Evolutionary conservation across 768 basidiomycete species (phyloP), one percentile per base, ranked within the genome.

Genomic region (Tulasnella sp.): DNA sequence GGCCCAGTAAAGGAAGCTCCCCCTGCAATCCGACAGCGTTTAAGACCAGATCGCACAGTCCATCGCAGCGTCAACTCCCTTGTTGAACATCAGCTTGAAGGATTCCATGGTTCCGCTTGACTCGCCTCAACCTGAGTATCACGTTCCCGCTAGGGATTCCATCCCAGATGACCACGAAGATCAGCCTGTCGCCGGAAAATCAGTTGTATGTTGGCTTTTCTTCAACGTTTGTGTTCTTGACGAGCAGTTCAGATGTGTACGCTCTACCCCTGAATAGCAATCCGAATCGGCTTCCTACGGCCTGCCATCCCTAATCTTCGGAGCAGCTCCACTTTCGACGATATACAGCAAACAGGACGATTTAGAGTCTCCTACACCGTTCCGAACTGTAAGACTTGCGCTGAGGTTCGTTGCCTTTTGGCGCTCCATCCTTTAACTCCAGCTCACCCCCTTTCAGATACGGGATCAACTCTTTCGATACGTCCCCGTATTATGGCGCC

Each of bases 391-490:
- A 37, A 86, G 93, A 61, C 88, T 94, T 44, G 93, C 93, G 11
- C 86, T 95, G 61, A 87, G 92, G 94, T 94, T 84, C 51, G 86
- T 81, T 18, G 57, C 32, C 39, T 48, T 23, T n/a, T 37, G 44
- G 23, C 26, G 35, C 20, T 39, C 74, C 61, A n/a, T 55, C 29
- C 74, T 40, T 29, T 39, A 51, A 26, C 7, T 75, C 74, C 73
- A n/a, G 3, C 74, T 23, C 29, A 57, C 15, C 32, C 35, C 42
- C 57, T 23, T 29, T 51, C 48, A 94, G 94, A 57, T 95, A 94
- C 84, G 94, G 93, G 37, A 91, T 96, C 77, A 84, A 84, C 44
- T 91, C 91, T 0, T 92, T 96, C 82, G 94, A 96, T 83, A 96
- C 94, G 3, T 88, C 93, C 16, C 88, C 90, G 7, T 93, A 89